phyloP scores from a whole-genome alignment of 83 land plant species.

The Isoetes engelmannii region DNA sequence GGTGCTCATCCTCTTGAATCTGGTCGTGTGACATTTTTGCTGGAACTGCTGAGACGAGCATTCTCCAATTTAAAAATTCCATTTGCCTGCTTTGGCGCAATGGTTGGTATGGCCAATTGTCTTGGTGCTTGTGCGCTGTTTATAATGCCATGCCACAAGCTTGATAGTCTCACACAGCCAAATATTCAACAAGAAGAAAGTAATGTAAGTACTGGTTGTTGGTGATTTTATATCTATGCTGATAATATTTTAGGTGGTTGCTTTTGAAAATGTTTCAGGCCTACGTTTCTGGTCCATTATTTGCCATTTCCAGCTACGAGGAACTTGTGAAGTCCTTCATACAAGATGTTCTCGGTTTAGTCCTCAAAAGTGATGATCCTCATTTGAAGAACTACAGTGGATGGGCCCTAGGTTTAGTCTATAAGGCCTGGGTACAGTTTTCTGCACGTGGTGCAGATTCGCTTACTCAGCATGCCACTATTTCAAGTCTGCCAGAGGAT shows the following conservation, averaged over 20 bases:
- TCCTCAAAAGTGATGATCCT: background rate
- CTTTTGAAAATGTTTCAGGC: too few species aligned
- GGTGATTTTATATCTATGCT: too few species aligned
- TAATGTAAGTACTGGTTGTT: too few species aligned
- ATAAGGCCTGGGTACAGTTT: background rate
- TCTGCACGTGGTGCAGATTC: background rate
- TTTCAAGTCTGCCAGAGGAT: background rate
- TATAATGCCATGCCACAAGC: too few species aligned
- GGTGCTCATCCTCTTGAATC: background rate
- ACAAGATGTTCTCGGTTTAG: background rate
- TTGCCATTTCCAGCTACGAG: background rate
- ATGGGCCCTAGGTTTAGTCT: background rate
- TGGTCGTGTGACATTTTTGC: background rate
- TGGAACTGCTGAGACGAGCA: background rate
- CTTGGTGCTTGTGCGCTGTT: background rate
- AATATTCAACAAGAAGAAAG: too few species aligned
- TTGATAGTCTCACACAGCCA: too few species aligned
- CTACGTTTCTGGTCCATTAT: background rate
- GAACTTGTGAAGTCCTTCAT: background rate
- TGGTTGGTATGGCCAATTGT: background rate
- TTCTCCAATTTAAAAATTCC: background rate
- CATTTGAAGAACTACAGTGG: conserved; percentile 1
- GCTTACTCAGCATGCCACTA: background rate
- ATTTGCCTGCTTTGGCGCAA: background rate
- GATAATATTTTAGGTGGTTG: too few species aligned